Percentiles rank a stretch among this genome's conserved stretches.
phyloP scores from a whole-genome alignment of 2,329 filamentous ascomycete genomes.

The Colletotrichum higginsianum region DNA sequence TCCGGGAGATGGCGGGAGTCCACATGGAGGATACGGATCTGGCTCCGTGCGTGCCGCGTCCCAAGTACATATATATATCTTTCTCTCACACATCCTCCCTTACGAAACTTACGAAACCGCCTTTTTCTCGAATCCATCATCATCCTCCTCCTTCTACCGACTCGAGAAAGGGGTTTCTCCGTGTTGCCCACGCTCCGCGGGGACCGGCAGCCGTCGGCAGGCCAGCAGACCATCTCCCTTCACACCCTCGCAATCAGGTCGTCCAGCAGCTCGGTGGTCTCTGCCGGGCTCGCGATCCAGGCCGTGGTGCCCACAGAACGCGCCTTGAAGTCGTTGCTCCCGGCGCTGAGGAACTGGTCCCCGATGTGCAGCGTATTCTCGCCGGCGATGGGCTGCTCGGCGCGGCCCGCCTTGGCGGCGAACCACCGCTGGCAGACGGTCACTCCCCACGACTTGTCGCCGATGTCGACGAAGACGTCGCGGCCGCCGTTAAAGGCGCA shows the following conservation, averaged over 20 bases:
- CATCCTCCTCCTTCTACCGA: background rate
- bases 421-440: conserved; percentile 94
- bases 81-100: background rate
- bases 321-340: conserved; percentile 97
- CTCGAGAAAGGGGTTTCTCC: too few species aligned
- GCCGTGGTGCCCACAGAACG: conserved; percentile 92
- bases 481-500: conserved; percentile 99
- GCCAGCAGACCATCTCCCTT: background rate
- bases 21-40: background rate
- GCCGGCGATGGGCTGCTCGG: conserved; percentile 71
- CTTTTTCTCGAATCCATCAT: background rate
- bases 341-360: conserved; percentile 95
- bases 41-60: background rate
- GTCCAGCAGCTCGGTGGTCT: conserved; percentile 91
- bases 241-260: conserved; percentile 77
- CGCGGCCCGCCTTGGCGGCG: conserved; percentile 63
- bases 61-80: background rate
- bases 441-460: conserved; percentile 97
- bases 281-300: conserved; percentile 93
- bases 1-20: background rate
- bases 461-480: conserved; percentile 98
- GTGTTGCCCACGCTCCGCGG: too few species aligned
- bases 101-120: background rate
- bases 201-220: background rate
- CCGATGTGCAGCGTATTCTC: conserved; percentile 93